Evolutionary conservation across 441 rosid genomes (phyloP).

Genomic region (Sinapis alba): DNA sequence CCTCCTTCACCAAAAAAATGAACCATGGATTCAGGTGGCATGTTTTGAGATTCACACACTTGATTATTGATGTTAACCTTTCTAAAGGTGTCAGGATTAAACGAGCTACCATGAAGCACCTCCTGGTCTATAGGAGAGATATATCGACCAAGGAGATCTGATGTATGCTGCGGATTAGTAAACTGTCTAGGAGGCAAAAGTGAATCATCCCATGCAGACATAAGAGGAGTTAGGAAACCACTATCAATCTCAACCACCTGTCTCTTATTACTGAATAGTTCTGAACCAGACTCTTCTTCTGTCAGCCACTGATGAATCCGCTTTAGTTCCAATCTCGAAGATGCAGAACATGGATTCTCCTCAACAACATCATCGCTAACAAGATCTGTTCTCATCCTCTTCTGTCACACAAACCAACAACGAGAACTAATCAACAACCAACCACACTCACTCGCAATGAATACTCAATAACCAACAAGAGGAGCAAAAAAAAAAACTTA

Average conservation of each 20-base stretch:
- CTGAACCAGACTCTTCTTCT: constrained; percentile 43
- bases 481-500: neutral
- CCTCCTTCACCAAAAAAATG: constrained; percentile 17
- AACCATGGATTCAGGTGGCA: constrained; percentile 5
- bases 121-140: constrained; percentile 31
- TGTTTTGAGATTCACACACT: constrained; percentile 45
- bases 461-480: neutral
- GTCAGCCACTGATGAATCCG: constrained; percentile 60
- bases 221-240: constrained; percentile 26
- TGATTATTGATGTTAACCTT: constrained; percentile 54
- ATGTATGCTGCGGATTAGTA: constrained; percentile 41
- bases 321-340: constrained; percentile 44
- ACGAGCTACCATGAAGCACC: constrained; percentile 28
- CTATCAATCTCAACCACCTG: constrained; percentile 47
- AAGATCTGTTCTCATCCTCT: constrained; percentile 56
- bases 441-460: neutral
- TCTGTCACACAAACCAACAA: constrained; percentile 29
- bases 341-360: constrained; percentile 44
- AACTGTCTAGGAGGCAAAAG: constrained; percentile 48
- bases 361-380: constrained; percentile 47
- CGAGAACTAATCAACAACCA: neutral
- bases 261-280: constrained; percentile 51
- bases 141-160: constrained; percentile 45
- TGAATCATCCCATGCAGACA: constrained; percentile 45
- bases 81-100: constrained; percentile 49